Evolutionary conservation across 1,284 basidiomycete genomes (phyloP).

Genomic region (Xerocomus minutiporus): DNA sequence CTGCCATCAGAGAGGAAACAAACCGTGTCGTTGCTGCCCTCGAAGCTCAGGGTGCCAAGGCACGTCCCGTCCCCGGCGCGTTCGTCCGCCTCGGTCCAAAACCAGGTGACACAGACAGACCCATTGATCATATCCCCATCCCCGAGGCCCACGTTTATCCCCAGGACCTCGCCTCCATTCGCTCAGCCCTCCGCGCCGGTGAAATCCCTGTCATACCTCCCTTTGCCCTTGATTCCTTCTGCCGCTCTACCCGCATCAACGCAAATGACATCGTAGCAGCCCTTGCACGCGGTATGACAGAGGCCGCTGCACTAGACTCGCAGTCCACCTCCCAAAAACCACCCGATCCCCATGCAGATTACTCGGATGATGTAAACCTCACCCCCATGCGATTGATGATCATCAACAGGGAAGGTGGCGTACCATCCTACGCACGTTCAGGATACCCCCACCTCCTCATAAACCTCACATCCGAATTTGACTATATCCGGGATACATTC

Average conservation of each 20-base stretch:
- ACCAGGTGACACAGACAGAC: constrained; percentile 45
- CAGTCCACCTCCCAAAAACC: constrained; percentile 22
- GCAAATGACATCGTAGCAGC: constrained; percentile 91
- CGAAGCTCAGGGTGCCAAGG: constrained; percentile 79
- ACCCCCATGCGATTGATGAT: constrained; percentile 94
- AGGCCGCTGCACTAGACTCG: constrained; percentile 47
- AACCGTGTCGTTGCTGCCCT: constrained; percentile 83
- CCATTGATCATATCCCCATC: constrained; percentile 35
- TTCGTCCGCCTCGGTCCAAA: constrained; percentile 80
- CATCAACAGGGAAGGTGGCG: constrained; percentile 95
- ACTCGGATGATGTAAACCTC: constrained; percentile 60
- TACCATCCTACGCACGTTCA: constrained; percentile 93
- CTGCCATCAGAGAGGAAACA: constrained; percentile 64
- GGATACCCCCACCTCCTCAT: constrained; percentile 95
- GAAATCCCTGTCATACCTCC: constrained; percentile 98
- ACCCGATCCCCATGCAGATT: constrained; percentile 31
- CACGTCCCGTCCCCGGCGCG: constrained; percentile 85
- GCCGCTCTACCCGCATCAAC: constrained; percentile 79
- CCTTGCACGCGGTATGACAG: constrained; percentile 83
- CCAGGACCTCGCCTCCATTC: constrained; percentile 76
- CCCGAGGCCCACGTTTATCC: constrained; percentile 76
- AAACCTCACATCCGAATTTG: constrained; percentile 87
- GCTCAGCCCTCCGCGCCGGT: constrained; percentile 83
- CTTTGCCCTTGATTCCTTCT: constrained; percentile 87
- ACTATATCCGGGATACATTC: constrained; percentile 86